Percentiles rank a stretch among this genome's conserved stretches.
Conservation (phyloP, 768 basidiomycete species). For the Tricholoma sp. region DNA sequence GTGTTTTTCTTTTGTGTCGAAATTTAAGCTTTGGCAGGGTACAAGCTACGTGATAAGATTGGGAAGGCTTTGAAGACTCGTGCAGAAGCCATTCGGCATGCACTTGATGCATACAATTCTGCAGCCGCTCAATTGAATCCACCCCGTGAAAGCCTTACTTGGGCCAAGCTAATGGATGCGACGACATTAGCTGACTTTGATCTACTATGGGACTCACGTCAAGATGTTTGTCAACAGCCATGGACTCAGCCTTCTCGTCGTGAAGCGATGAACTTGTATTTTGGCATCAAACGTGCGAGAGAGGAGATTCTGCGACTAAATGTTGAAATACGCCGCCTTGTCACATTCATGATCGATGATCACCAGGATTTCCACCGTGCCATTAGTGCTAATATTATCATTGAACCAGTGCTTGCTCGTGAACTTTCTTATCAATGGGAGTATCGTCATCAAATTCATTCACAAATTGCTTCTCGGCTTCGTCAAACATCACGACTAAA, state of each 20-base stretch:
- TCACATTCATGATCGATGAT: slow-evolving; percentile 2
- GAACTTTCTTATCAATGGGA: background rate
- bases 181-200: slow-evolving; percentile 1
- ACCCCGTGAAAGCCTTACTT: background rate
- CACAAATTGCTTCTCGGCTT: background rate
- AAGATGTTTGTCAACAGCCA: background rate
- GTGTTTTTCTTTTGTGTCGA: background rate
- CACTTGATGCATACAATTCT: slow-evolving; percentile 27
- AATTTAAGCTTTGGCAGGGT: slow-evolving; percentile 19
- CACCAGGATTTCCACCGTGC: background rate
- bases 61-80: slow-evolving; percentile 26
- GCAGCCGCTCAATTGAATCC: slow-evolving; percentile 13
- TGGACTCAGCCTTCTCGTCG: slow-evolving; percentile 1
- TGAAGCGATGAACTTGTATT: slow-evolving; percentile 1
- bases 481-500: background rate
- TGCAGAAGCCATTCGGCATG: slow-evolving; percentile 26
- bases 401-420: background rate
- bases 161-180: background rate
- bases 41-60: slow-evolving; percentile 28
- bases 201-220: background rate
- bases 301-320: slow-evolving; percentile 2
- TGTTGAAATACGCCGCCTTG: background rate
- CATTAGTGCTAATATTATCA: background rate
- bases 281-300: background rate
- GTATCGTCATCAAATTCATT: background rate